Conservation (phyloP, 352 stramenopile genomes). For the Phytophthora cactorum region DNA sequence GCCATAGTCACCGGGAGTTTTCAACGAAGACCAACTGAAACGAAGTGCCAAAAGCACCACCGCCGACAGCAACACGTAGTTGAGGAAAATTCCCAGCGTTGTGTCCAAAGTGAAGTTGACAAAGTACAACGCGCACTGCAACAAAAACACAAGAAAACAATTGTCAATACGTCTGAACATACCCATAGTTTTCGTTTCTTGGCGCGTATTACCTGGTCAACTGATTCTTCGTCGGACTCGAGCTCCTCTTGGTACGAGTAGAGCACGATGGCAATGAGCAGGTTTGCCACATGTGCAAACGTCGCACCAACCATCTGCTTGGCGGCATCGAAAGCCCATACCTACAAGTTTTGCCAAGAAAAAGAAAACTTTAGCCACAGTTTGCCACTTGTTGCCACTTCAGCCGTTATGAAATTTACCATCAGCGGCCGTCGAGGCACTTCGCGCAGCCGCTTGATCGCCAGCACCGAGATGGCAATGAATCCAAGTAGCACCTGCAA, state of each 20-base stretch:
- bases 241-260: slow-evolving; percentile 68
- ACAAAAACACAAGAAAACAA: neutral
- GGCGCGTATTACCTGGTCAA: slow-evolving; percentile 56
- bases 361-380: slow-evolving; percentile 8
- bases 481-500: slow-evolving; percentile 81
- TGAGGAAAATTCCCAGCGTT: slow-evolving; percentile 85
- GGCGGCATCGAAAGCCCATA: slow-evolving; percentile 87
- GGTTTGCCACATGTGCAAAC: slow-evolving; percentile 85
- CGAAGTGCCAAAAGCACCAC: slow-evolving; percentile 60
- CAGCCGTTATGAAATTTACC: slow-evolving; percentile 34
- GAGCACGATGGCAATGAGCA: slow-evolving; percentile 88
- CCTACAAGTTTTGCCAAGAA: slow-evolving; percentile 28
- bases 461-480: slow-evolving; percentile 85
- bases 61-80: slow-evolving; percentile 76
- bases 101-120: slow-evolving; percentile 91
- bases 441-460: slow-evolving; percentile 78
- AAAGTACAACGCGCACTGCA: slow-evolving; percentile 88
- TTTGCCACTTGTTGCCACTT: slow-evolving; percentile 13
- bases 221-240: slow-evolving; percentile 33
- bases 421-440: slow-evolving; percentile 77
- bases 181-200: neutral
- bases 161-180: neutral
- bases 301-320: slow-evolving; percentile 89
- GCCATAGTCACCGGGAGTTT: slow-evolving; percentile 84
- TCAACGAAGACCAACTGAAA: slow-evolving; percentile 64